Evolutionary conservation across 257 asterid species (phyloP).

Genomic region (Leonotis leonurus): DNA sequence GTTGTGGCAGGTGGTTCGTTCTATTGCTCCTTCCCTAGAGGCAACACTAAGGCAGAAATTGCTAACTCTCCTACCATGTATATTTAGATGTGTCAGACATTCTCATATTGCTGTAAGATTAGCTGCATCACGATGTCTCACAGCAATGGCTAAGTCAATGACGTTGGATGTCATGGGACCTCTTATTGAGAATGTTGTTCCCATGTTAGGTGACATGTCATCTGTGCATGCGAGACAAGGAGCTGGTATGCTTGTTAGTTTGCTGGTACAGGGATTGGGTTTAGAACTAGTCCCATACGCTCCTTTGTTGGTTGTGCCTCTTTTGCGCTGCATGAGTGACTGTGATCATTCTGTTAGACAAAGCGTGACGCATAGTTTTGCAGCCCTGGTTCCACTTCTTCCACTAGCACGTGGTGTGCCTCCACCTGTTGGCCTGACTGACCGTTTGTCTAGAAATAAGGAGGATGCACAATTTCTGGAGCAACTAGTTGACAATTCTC

Average conservation of each 20-base stretch:
- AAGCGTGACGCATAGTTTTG: slow-evolving; percentile 98
- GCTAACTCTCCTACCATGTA: slow-evolving; percentile 83
- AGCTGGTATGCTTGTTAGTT: slow-evolving; percentile 98
- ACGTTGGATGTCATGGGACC: slow-evolving; percentile 77
- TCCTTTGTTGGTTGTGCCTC: slow-evolving; percentile 94
- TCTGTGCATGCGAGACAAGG: slow-evolving; percentile 97
- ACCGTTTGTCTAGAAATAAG: slow-evolving; percentile 65
- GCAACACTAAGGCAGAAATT: slow-evolving; percentile 57
- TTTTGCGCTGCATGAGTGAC: slow-evolving; percentile 95
- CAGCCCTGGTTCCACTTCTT: slow-evolving; percentile 92
- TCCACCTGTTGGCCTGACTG: slow-evolving; percentile 71
- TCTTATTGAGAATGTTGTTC: slow-evolving; percentile 77
- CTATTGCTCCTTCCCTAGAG: slow-evolving; percentile 76
- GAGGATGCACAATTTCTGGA: slow-evolving; percentile 93
- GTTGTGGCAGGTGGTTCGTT: slow-evolving; percentile 73
- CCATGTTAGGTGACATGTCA: slow-evolving; percentile 84
- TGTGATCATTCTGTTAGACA: slow-evolving; percentile 91
- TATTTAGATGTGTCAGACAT: slow-evolving; percentile 88
- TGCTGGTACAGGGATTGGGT: slow-evolving; percentile 96
- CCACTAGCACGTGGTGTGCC: slow-evolving; percentile 91
- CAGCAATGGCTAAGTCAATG: slow-evolving; percentile 94
- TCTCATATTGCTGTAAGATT: slow-evolving; percentile 85
- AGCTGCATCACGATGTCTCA: slow-evolving; percentile 88
- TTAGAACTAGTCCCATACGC: slow-evolving; percentile 94
- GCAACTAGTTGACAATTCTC: slow-evolving; percentile 96